Percentiles rank a stretch among this genome's conserved stretches.
Evolutionary conservation across 2,329 filamentous ascomycete species (phyloP).

Genomic region (Cladobotryum protrusum): DNA sequence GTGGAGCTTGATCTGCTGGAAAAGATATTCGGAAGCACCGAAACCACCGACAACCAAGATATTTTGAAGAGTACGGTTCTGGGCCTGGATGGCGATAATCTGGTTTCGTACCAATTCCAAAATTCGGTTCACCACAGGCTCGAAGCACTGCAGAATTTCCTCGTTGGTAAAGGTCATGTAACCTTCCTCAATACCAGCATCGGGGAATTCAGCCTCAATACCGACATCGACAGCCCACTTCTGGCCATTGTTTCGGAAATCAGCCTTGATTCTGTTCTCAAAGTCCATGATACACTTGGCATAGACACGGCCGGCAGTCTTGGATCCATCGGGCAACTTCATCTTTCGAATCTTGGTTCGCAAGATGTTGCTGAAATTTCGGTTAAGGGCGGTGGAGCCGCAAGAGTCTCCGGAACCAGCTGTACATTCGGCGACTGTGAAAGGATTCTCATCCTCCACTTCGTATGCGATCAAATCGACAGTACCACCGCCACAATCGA

Average conservation of each 20-base stretch:
- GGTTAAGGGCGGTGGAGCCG: conserved; percentile 94
- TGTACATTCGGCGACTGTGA: conserved; percentile 94
- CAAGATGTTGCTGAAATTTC: conserved; percentile 97
- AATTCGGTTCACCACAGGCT: conserved; percentile 96
- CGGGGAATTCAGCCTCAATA: conserved; percentile 96
- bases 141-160: conserved; percentile 97
- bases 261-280: conserved; percentile 98
- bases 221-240: conserved; percentile 99
- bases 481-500: conserved; percentile 96
- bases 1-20: conserved; percentile 98
- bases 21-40: conserved; percentile 95
- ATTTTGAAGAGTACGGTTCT: conserved; percentile 90
- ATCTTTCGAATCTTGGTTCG: conserved; percentile 98
- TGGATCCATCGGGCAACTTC: conserved; percentile 95
- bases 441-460: conserved; percentile 94
- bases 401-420: conserved; percentile 96
- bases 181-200: conserved; percentile 95
- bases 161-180: conserved; percentile 99
- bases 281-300: conserved; percentile 99
- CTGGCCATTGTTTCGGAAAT: conserved; percentile 98
- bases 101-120: conserved; percentile 94
- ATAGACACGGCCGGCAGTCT: conserved; percentile 96
- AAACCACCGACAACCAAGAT: conserved; percentile 97
- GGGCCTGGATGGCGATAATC: conserved; percentile 97
- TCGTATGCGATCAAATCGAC: conserved; percentile 99